Evolutionary conservation across 1,284 basidiomycete species (phyloP), one percentile per base, ranked within the genome.

Genomic region (Fistulinella staudtii): DNA sequence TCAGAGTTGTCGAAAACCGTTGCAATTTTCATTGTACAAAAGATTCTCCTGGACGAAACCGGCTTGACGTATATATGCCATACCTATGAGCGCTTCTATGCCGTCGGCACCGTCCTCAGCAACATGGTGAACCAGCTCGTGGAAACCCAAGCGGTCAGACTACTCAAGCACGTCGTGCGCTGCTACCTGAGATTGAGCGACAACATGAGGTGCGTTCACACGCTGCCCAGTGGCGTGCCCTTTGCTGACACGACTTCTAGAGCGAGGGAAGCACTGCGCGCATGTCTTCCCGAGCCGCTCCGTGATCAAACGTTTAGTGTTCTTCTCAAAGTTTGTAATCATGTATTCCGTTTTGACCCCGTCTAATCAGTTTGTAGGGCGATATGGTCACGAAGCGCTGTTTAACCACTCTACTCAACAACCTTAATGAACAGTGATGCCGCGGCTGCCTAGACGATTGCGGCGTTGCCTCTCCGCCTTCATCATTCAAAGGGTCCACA

Each of bases 11-110:
- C 88, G 52, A 99, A 99, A 72, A 99, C 96, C 1, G 96, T 99
- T 36, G 96, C 96, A 37, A 99, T 99, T 62, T 99, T 99, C 69
- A 99, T 99, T 61, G 96, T 99, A 3, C 96, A 99, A 68, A 99
- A 99, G 75, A 99, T 99, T 55, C 76, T 99, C 17, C 77, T 99
- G 43, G 96, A 99, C 65, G 96, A 99, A 69, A 93, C 95, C 9
- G 95, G 96, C 10, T 71, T 99, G 49, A 94, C 93, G 22, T 99
- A 99, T 68, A 99, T 99, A 62, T 99, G 95, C 62, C 95, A 99
- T 69, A 99, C 96, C 14, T 99, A 99, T 67, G 96, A 99, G 67
- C 80, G 96, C 37, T 99, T 99, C 73, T 99, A 98, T 65, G 96
- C 96, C 13, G 96, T 99, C 41, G 95, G 94, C 9, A 97, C 95